Percentiles rank a stretch among this genome's conserved stretches.
Conservation (phyloP, 768 basidiomycete species). For the Tylopilus intermedius region DNA sequence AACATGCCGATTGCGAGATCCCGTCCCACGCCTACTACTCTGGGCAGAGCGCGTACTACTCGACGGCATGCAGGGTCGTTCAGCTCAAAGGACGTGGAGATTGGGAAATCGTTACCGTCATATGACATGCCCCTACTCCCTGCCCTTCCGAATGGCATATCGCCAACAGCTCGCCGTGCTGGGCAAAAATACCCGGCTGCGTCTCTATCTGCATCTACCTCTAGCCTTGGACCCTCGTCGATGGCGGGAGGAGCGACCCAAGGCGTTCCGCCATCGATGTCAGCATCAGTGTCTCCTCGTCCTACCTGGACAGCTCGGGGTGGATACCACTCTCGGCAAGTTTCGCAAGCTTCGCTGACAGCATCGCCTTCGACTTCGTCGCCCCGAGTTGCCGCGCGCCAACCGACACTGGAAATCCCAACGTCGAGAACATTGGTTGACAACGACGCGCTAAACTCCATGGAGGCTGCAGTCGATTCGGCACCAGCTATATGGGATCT, state of each 20-base stretch:
- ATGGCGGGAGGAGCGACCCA: conserved; percentile 3
- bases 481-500: conserved; percentile 81
- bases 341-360: conserved; percentile 40
- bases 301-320: conserved; percentile 7
- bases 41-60: conserved; percentile 49
- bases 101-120: conserved; percentile 76
- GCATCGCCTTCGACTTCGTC: conserved; percentile 36
- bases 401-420: conserved; percentile 44
- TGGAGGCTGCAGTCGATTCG: conserved; percentile 71
- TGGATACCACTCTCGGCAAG: conserved; percentile 38
- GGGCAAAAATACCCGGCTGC: conserved; percentile 46
- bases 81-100: conserved; percentile 86
- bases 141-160: conserved; percentile 22
- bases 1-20: conserved; percentile 29
- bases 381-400: conserved; percentile 22
- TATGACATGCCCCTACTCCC: conserved; percentile 38
- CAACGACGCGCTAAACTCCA: conserved; percentile 72
- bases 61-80: conserved; percentile 93
- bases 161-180: conserved; percentile 39
- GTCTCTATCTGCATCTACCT: conserved; percentile 29
- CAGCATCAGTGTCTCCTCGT: conserved; percentile 13
- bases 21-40: conserved; percentile 24
- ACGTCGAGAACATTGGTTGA: conserved; percentile 65
- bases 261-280: conserved; percentile 5
- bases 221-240: conserved; percentile 14